Conservation (phyloP, 23 red algal genomes). For the Gracilaria gracilis region DNA sequence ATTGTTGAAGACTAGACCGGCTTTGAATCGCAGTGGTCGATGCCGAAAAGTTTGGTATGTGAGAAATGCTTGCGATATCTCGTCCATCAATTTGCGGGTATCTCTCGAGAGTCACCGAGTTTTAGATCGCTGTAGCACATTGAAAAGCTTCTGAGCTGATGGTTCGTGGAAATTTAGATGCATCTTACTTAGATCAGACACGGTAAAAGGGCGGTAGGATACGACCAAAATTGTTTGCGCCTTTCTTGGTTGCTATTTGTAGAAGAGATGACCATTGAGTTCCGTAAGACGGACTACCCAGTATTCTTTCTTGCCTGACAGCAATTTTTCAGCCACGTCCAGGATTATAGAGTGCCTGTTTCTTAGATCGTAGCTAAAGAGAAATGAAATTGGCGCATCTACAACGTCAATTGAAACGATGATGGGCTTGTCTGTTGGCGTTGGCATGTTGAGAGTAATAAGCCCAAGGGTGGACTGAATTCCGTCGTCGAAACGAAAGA, state of each 20-base stretch:
- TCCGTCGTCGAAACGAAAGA: background rate
- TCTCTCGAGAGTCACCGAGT: too few relatives aligned
- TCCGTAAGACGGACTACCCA: background rate
- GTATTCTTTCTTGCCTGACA: background rate
- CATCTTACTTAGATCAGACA: background rate
- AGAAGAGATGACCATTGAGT: background rate
- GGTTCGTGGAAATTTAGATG: conserved; percentile 7
- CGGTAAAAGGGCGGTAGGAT: background rate
- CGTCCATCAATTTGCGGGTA: too few relatives aligned
- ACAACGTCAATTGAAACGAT: background rate
- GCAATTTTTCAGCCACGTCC: background rate
- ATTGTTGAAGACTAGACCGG: background rate
- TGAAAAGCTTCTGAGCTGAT: conserved; percentile 31
- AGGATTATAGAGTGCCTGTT: too few relatives aligned
- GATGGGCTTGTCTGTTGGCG: background rate
- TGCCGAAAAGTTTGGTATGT: background rate
- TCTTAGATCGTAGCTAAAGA: background rate
- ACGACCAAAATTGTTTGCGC: too few relatives aligned
- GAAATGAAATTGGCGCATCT: background rate
- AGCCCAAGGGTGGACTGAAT: background rate
- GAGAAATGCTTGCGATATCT: too few relatives aligned
- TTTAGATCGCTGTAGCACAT: background rate
- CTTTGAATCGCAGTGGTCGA: background rate
- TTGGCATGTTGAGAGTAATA: background rate
- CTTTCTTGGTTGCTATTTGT: background rate